A percentile compares a stretch with the other conserved stretches of the same genome.
phyloP scores from a whole-genome alignment of 495 filamentous ascomycete genomes.

The Penicillium longicatenatum region DNA sequence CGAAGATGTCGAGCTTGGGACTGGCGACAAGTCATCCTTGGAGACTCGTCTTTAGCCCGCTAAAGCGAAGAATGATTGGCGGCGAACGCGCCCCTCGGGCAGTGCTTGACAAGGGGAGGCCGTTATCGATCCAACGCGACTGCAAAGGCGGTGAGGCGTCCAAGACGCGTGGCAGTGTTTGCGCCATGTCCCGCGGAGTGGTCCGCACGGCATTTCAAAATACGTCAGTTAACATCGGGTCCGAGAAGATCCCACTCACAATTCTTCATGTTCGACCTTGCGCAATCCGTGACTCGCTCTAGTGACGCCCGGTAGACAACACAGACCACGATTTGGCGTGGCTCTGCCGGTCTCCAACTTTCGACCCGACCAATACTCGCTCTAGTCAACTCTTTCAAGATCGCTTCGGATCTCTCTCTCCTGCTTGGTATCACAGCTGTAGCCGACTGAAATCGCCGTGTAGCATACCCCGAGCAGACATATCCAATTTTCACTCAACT shows the following conservation, averaged over 20 bases:
- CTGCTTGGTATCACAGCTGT: conserved; percentile 1
- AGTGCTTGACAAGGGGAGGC: too few species aligned
- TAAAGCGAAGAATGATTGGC: background rate
- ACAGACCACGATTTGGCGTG: background rate
- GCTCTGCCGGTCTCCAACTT: background rate
- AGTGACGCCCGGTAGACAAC: background rate
- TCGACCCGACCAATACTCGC: conserved; percentile 1
- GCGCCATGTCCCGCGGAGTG: background rate
- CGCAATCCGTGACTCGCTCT: background rate
- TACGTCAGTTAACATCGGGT: background rate
- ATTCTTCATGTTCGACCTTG: background rate
- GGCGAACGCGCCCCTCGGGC: too few species aligned
- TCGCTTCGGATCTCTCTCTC: background rate
- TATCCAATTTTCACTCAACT: background rate
- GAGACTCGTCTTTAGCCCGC: too few species aligned
- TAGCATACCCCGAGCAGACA: background rate
- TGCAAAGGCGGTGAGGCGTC: conserved; percentile 1
- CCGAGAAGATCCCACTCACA: background rate
- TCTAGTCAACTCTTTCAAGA: conserved; percentile 1
- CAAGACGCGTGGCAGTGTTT: conserved; percentile 1
- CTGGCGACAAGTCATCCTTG: too few species aligned
- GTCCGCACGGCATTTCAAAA: background rate
- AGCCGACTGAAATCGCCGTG: background rate
- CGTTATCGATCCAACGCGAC: background rate
- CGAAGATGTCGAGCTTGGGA: too few species aligned